Conservation (phyloP, 208 protist genomes). For the Trypanosoma conorhini region DNA sequence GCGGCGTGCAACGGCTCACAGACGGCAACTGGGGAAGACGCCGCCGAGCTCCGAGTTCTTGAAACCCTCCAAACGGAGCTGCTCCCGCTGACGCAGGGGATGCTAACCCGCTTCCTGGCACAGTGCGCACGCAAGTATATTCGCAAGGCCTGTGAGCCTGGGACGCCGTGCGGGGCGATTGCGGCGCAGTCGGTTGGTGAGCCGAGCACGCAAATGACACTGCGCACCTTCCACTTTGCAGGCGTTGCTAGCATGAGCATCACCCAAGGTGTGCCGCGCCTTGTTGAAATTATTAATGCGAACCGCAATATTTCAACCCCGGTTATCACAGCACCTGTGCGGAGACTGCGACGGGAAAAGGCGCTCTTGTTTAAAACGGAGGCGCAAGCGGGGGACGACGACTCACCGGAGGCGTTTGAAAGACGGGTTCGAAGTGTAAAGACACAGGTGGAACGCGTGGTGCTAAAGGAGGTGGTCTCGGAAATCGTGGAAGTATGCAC, state of each 20-base stretch:
- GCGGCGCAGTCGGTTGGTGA: conserved; percentile 99
- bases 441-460: conserved; percentile 86
- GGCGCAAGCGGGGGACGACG: neutral
- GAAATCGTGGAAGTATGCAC: conserved; percentile 91
- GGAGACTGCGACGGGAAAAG: conserved; percentile 4
- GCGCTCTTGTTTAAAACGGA: conserved; percentile 12
- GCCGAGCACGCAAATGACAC: conserved; percentile 99
- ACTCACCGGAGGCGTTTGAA: conserved; percentile 27
- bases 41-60: conserved; percentile 19
- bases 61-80: conserved; percentile 72
- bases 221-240: conserved; percentile 99
- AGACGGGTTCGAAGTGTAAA: conserved; percentile 86
- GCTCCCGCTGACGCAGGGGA: conserved; percentile 65
- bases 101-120: conserved; percentile 79
- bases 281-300: conserved; percentile 99
- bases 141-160: conserved; percentile 93
- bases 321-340: conserved; percentile 94
- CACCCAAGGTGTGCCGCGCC: conserved; percentile 96
- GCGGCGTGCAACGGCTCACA: neutral
- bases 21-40: neutral
- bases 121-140: conserved; percentile 82
- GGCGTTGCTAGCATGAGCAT: conserved; percentile 99
- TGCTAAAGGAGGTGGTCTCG: conserved; percentile 88
- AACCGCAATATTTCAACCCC: conserved; percentile 98
- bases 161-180: conserved; percentile 98